Base-by-base conservation (phyloP, 192 early-diverging fungal genomes). In the Funneliformis geosporum region DNA sequence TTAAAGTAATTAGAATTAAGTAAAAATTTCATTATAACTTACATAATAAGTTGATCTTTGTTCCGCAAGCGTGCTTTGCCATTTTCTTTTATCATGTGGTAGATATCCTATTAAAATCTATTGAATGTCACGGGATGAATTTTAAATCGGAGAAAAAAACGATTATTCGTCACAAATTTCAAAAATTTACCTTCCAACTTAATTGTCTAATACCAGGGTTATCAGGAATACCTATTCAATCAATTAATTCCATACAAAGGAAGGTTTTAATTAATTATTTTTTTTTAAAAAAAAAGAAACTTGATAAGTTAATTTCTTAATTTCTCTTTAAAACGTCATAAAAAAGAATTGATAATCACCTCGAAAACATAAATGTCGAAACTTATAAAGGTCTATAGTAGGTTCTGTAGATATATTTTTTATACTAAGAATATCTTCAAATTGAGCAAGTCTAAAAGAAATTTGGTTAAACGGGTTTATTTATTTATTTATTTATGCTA, bases 151-250 rank as follows among this genome's bases (percentile, higher is more conserved):
- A 2, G 2, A 33, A 33, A 33, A 33, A 33, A 33, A 33, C 25
- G 9, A 62, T 10, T 8, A 62, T 62, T 7, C 23, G 9, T 21
- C 8, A 8, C 25, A n/a, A n/a, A 27, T 27, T 62, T 25, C 25
- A 21, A 21, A 40, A 47, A 46, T 7, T 10, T 62, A 93, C 87
- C 85, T 91, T 94, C 92, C 92, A 94, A 59, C 87, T 88, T 59
- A 75, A 84, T 47, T 87, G 84, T 70, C 91, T 88, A 40, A 91
- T 82, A 60, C 88, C 86, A 8, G 86, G 80, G 73, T 88, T 87
- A 74, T 94, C 93, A n/a, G 92, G 92, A 66, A 94, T 92, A 21
- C 93, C 93, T 93, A 38, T 33, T 21, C 9, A 42, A 50, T 10
- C 33, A 0, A 33, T n/a, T n/a, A 33, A 33, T 33, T 33, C 33